Conservation (phyloP, 2,329 filamentous ascomycete species). For the Mariannaea sp. region DNA sequence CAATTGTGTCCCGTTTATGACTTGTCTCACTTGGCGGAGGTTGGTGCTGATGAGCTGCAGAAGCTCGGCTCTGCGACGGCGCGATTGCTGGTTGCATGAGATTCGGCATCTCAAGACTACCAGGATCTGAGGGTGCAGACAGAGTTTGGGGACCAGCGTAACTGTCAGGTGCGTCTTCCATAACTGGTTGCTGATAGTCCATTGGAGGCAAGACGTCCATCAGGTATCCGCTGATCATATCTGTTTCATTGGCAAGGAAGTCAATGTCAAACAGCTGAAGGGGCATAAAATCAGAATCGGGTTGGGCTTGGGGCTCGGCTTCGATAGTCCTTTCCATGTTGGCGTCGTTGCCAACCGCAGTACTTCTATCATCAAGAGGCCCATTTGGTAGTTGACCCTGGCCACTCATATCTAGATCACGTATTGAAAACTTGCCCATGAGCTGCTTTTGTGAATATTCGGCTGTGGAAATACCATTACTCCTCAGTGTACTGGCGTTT, state of each 20-base stretch:
- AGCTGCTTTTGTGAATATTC: slow-evolving; percentile 4
- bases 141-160: neutral
- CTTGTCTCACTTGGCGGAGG: neutral
- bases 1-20: neutral
- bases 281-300: slow-evolving; percentile 4
- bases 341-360: neutral
- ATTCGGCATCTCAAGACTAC: neutral
- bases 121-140: neutral
- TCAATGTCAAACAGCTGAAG: slow-evolving; percentile 8
- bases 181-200: slow-evolving; percentile 2
- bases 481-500: neutral
- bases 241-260: slow-evolving; percentile 19
- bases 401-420: neutral
- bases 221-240: slow-evolving; percentile 21
- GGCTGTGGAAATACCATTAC: neutral
- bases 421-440: slow-evolving; percentile 6
- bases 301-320: no score
- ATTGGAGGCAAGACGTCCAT: neutral
- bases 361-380: neutral
- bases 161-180: neutral
- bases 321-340: neutral
- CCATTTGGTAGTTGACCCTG: neutral
- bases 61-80: no score
- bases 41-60: neutral
- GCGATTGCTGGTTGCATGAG: neutral